These are phyloP conservation scores for Cystobasidiaceae sp. DNA, from an alignment of 1,284 basidiomycete species.

Conservation along the genomic window DNA sequence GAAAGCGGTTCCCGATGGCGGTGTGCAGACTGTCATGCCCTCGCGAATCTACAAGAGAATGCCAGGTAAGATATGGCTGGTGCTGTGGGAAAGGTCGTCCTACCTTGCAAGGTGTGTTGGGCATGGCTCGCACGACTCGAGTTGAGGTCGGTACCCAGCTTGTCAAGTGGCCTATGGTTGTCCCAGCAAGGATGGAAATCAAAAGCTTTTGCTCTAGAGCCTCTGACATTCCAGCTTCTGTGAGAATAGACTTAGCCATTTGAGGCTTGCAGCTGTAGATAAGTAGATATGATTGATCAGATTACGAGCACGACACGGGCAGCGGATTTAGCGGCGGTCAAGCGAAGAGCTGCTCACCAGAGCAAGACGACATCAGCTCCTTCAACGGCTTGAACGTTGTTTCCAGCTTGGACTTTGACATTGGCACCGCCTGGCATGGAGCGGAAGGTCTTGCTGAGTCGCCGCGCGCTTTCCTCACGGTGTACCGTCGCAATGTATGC, in stretches of 20 bases:
- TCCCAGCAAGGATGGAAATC: slow-evolving; percentile 93
- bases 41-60: slow-evolving; percentile 73
- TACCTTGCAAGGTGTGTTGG: slow-evolving; percentile 95
- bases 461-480: slow-evolving; percentile 67
- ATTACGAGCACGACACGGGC: background rate
- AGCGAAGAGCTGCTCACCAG: slow-evolving; percentile 56
- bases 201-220: slow-evolving; percentile 85
- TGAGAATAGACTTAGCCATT: slow-evolving; percentile 69
- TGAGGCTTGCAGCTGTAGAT: slow-evolving; percentile 82
- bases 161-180: slow-evolving; percentile 76
- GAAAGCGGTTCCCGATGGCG: slow-evolving; percentile 53
- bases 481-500: slow-evolving; percentile 85
- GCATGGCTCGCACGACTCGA: slow-evolving; percentile 91
- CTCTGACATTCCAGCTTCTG: slow-evolving; percentile 72
- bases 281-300: background rate
- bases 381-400: slow-evolving; percentile 67
- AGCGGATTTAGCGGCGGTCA: background rate
- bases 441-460: slow-evolving; percentile 62
- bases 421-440: slow-evolving; percentile 54
- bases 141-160: slow-evolving; percentile 70
- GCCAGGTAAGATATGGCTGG: background rate
- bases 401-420: slow-evolving; percentile 54
- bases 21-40: slow-evolving; percentile 89
- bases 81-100: slow-evolving; percentile 38
- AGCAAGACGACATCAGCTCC: slow-evolving; percentile 79